A percentile compares a stretch with the other conserved stretches of the same genome.
phyloP scores from a whole-genome alignment of 2,329 filamentous ascomycete species.

The Tympanopsis confertula region DNA sequence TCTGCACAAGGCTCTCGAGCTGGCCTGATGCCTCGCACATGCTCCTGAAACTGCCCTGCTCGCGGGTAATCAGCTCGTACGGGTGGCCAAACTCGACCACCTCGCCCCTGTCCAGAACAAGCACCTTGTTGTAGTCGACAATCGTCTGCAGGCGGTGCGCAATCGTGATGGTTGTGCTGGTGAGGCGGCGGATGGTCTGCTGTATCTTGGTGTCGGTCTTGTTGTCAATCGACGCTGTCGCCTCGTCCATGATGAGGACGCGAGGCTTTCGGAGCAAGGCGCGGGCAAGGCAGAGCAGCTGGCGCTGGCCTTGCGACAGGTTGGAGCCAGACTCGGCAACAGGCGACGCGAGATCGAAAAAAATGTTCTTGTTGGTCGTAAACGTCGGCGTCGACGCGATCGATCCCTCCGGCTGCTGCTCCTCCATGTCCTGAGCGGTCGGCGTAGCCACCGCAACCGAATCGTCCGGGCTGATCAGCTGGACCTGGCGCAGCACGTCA shows the following conservation, averaged over 20 bases:
- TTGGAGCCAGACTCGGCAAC: slow-evolving; percentile 89
- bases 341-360: slow-evolving; percentile 71
- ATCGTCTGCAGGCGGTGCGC: slow-evolving; percentile 59
- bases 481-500: slow-evolving; percentile 72
- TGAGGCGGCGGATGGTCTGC: slow-evolving; percentile 85
- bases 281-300: slow-evolving; percentile 84
- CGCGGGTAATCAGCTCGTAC: slow-evolving; percentile 63
- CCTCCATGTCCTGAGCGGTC: slow-evolving; percentile 6
- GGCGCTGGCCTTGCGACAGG: slow-evolving; percentile 87
- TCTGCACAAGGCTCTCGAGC: slow-evolving; percentile 33
- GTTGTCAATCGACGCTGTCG: slow-evolving; percentile 94
- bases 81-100: slow-evolving; percentile 89
- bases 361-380: slow-evolving; percentile 83
- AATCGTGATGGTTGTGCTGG: slow-evolving; percentile 58
- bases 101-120: slow-evolving; percentile 68
- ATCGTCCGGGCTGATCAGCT: slow-evolving; percentile 62
- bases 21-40: slow-evolving; percentile 59
- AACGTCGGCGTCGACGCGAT: slow-evolving; percentile 17
- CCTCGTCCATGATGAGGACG: slow-evolving; percentile 98
- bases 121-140: slow-evolving; percentile 60
- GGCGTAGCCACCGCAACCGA: slow-evolving; percentile 15
- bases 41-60: slow-evolving; percentile 49
- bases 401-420: slow-evolving; percentile 4
- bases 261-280: slow-evolving; percentile 84
- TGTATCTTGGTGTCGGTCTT: slow-evolving; percentile 92